A percentile compares a stretch with the other conserved stretches of the same genome.
phyloP scores from a whole-genome alignment of 2,329 filamentous ascomycete genomes.

The Dothistroma pini region DNA sequence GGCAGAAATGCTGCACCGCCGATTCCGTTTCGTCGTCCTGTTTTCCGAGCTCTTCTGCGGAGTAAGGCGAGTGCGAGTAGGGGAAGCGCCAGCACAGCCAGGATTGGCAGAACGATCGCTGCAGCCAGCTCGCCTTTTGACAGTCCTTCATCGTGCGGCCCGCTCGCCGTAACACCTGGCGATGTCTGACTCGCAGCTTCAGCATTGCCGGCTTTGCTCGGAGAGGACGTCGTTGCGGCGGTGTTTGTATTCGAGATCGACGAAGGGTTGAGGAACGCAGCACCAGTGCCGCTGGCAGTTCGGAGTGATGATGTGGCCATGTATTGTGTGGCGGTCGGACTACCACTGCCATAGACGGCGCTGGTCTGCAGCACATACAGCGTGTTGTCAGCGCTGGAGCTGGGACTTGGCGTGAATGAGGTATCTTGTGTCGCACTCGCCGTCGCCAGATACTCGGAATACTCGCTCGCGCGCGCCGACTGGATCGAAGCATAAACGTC shows the following conservation, averaged over 20 bases:
- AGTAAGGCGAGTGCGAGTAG: constrained; percentile 18
- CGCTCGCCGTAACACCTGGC: not conserved
- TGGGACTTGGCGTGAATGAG: not conserved
- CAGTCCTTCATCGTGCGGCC: constrained; percentile 15
- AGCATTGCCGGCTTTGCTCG: not conserved
- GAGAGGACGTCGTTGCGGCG: not conserved
- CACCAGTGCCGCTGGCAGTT: not conserved
- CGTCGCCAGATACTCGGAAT: not conserved
- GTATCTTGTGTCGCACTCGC: not conserved
- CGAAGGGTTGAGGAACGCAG: not conserved
- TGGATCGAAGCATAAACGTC: not conserved
- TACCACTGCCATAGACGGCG: not conserved
- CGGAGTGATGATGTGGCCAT: not conserved
- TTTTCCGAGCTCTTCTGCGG: constrained; percentile 17
- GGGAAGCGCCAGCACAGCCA: constrained; percentile 15
- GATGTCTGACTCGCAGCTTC: constrained; percentile 3
- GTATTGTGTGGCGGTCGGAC: not conserved
- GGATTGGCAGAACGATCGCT: constrained; percentile 23
- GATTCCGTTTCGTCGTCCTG: constrained; percentile 3
- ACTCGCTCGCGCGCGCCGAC: not conserved
- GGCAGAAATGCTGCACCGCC: constrained; percentile 8
- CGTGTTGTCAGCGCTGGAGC: not conserved
- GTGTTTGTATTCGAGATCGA: not conserved
- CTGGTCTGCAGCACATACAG: not conserved
- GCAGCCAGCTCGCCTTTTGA: constrained; percentile 24